Percentiles rank a stretch among this genome's conserved stretches.
These are phyloP conservation scores for Scheffersomyces coipomensis DNA, from an alignment of 805 yeast genomes.

Conservation along the genomic window DNA sequence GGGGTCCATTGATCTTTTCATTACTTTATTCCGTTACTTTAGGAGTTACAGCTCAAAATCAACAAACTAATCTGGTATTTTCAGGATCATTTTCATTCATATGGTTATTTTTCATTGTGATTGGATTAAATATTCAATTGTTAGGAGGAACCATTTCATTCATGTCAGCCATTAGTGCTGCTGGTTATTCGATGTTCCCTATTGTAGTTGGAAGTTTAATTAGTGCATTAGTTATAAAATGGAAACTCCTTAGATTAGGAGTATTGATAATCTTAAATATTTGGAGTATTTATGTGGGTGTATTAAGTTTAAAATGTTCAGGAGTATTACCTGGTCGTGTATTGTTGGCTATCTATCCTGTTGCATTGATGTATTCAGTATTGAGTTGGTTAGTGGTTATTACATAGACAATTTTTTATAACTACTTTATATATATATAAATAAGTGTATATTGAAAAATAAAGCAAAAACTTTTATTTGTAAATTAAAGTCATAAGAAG, in stretches of 20 bases:
- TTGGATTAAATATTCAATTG: constrained; percentile 65
- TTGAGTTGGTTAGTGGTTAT: constrained; percentile 68
- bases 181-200: constrained; percentile 72
- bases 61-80: constrained; percentile 52
- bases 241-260: constrained; percentile 49
- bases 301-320: constrained; percentile 58
- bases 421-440: neutral
- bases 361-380: constrained; percentile 59
- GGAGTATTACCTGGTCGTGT: constrained; percentile 66
- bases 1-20: constrained; percentile 73
- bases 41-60: constrained; percentile 44
- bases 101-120: constrained; percentile 61
- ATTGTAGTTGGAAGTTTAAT: constrained; percentile 52
- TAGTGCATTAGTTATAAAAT: constrained; percentile 44
- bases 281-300: constrained; percentile 68
- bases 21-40: constrained; percentile 53
- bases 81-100: constrained; percentile 62
- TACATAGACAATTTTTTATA: constrained; percentile 29
- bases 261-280: constrained; percentile 45
- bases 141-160: constrained; percentile 62
- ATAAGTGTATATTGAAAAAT: too few relatives aligned
- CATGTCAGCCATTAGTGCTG: constrained; percentile 65
- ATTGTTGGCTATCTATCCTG: constrained; percentile 63
- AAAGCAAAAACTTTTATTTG: too few relatives aligned
- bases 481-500: too few relatives aligned